These are phyloP conservation scores for Salix koriyanagi DNA, from an alignment of 345 rosid species.

Conservation along the genomic window DNA sequence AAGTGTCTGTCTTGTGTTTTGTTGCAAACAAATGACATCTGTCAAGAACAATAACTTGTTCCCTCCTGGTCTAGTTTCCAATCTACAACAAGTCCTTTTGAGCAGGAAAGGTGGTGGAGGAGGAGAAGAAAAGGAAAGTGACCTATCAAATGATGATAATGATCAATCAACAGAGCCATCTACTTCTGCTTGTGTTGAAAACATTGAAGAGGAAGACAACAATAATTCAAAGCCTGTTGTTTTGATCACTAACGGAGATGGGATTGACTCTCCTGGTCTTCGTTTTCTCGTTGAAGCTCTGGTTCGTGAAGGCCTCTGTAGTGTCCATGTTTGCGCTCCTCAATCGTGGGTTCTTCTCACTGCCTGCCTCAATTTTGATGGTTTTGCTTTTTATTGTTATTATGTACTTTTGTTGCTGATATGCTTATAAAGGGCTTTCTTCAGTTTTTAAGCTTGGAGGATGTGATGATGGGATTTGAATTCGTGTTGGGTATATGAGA, in stretches of 20 bases:
- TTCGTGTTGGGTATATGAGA: not conserved
- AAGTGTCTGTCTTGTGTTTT: not conserved
- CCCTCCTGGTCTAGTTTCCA: conserved; percentile 78
- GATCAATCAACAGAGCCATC: conserved; percentile 43
- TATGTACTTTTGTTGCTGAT: not conserved
- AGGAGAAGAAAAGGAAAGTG: not conserved
- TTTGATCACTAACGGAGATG: conserved; percentile 82
- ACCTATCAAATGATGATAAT: conserved; percentile 6
- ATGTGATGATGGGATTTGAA: not conserved
- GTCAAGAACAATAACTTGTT: conserved; percentile 47
- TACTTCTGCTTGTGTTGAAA: conserved; percentile 46
- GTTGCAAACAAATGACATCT: conserved; percentile 33
- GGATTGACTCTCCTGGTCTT: conserved; percentile 91
- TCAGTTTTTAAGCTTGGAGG: not conserved
- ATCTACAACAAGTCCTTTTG: conserved; percentile 74
- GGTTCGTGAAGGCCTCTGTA: conserved; percentile 63
- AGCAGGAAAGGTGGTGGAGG: conserved; percentile 40
- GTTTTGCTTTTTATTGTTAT: not conserved
- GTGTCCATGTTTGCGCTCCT: conserved; percentile 91
- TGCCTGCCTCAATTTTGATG: not conserved
- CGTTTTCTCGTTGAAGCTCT: conserved; percentile 81
- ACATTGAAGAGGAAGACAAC: conserved; percentile 22
- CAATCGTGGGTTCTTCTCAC: conserved; percentile 60
- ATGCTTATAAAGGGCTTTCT: not conserved
- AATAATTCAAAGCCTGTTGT: conserved; percentile 61